These are phyloP conservation scores for Arxiozyma heterogenica DNA, from an alignment of 1,139 yeast genomes.

Conservation along the genomic window DNA sequence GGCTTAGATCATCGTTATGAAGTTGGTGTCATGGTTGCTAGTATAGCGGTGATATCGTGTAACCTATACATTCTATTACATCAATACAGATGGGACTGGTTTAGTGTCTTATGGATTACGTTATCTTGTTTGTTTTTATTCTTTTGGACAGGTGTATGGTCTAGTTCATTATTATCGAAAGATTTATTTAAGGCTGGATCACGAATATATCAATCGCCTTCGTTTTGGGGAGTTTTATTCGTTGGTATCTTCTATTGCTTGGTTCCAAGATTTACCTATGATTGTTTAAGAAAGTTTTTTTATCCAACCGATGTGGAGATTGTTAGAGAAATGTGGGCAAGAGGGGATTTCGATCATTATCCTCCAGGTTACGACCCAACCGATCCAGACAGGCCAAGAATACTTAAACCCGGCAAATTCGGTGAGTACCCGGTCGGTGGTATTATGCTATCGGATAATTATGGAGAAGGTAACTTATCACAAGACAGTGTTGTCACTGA, in stretches of 20 bases:
- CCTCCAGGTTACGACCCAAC: conserved; percentile 58
- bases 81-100: conserved; percentile 94
- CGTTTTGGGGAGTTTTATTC: conserved; percentile 77
- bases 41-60: conserved; percentile 72
- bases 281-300: conserved; percentile 51
- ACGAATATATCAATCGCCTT: conserved; percentile 59
- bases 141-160: conserved; percentile 91
- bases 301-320: conserved; percentile 78
- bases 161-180: conserved; percentile 46
- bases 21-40: conserved; percentile 73
- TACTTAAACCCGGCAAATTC: conserved; percentile 14
- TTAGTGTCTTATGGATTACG: conserved; percentile 50
- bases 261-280: conserved; percentile 66
- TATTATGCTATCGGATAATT: conserved; percentile 10
- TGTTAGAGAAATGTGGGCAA: conserved; percentile 62
- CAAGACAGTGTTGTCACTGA: conserved; percentile 24
- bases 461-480: conserved; percentile 14
- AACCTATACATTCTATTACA: conserved; percentile 71
- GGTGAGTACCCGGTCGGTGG: conserved; percentile 14
- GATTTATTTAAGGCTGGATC: conserved; percentile 74
- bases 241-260: conserved; percentile 66
- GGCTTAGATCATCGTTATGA: conserved; percentile 74
- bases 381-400: conserved; percentile 39
- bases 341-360: conserved; percentile 52
- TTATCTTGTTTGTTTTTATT: conserved; percentile 62